Evolutionary conservation across 2,329 filamentous ascomycete genomes (phyloP), one percentile per base, ranked within the genome.

Genomic region (Cercospora citrullina): DNA sequence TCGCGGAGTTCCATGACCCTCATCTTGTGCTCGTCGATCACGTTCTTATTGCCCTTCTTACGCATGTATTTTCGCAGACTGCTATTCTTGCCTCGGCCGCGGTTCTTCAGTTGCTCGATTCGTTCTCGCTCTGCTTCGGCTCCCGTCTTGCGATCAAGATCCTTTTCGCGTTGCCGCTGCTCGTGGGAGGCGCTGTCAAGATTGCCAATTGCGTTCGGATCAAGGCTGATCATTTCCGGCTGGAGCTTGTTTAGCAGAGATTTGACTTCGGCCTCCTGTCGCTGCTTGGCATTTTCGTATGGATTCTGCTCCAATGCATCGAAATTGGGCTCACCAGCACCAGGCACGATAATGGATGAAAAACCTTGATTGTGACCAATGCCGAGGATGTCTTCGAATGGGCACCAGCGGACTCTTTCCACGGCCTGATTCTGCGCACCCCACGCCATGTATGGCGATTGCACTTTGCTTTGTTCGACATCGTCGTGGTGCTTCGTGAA

Each of bases 291-390:
- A 63, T 91, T 97, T 82, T 98, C 95, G 86, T 94, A 98, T 36
- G 95, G 95, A 83, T 99, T 99, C 74, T 90, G 85, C 80, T 99
- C 95, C 64, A 97, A 84, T 2, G 93, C 91, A 79, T 99, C 95
- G 78, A 92, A 97, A 86, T 98, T 98, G 78, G 95, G 89, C 80
- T 99, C 95, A 70, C 95, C 95, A n/a, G 94, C 91, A 59, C 95
- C 95, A 7, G 95, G 95, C 1, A 98, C 89, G 73, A 99, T 88
- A 77, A 97, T 88, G 65, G 91, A 95, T 16, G 91, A 91, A 82
- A 98, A 98, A 14, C 95, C 95, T 68, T 89, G 84, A 76, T 91
- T 87, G 82, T 98, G 94, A 2, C 90, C 87, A 26, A 97, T 86
- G 14, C 94, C 95, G 1, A 99, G 87, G 0, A 97, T 84, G 83